Evolutionary conservation across 306 rosid species (phyloP), one percentile per base, ranked within the genome.

Genomic region (Cucumis hystrix): DNA sequence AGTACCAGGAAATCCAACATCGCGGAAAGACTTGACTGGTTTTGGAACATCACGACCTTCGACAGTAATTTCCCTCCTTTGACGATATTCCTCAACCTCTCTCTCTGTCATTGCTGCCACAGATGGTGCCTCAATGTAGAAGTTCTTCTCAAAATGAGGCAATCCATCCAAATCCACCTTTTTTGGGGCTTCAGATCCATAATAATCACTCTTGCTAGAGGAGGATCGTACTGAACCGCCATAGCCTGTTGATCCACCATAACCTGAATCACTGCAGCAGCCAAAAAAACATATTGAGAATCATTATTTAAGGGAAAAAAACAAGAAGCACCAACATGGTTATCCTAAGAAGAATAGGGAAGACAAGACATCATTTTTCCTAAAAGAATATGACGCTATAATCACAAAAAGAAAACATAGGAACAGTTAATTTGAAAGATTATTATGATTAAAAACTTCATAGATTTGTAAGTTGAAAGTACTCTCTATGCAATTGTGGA

Each of bases 11-110:
- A 95, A 95, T 47, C 97, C 96, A 41, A 84, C 86, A 79, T 91
- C 97, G 4, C 78, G 76, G 63, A 95, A 95, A 74, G 85, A 80
- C 86, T 91, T 89, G 84, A 95, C 91, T 30, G 99, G 99, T 71
- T 88, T 92, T n/a, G 99, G 99, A 45, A 95, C 91, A 81, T 92
- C 99, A 16, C 89, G 92, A 39, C 99, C 98, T 86, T 95, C 99
- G 79, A 95, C 87, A 10, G 97, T 92, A 77, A 95, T 92, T 76
- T 92, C 99, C 65, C 99, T 89, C 79, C 56, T 85, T 40, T 14
- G 84, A 16, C 93, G 87, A 77, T 90, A 95, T 75, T 95, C 97
- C 77, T 79, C 87, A 58, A 95, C 96, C 74, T 92, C 97, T 25
- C 40, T 84, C 59, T 92, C 99, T 1, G 98, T 86, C 97, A 95